phyloP scores from a whole-genome alignment of 1,139 yeast species.

The Candida albicans region DNA sequence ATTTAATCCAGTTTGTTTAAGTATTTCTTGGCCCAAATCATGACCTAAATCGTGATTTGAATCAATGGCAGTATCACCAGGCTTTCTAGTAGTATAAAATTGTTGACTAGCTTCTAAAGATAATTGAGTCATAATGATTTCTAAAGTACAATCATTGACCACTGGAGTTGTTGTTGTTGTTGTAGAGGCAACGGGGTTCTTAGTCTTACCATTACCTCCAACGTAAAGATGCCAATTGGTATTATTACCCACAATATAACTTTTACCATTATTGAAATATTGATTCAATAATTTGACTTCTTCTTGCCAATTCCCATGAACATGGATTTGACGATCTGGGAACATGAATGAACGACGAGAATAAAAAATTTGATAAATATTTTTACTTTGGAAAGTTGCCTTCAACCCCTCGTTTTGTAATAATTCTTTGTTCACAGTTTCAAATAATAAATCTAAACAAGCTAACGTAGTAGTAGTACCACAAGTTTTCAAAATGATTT shows the following conservation, averaged over 20 bases:
- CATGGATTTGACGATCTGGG: conserved; percentile 78
- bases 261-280: conserved; percentile 61
- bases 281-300: conserved; percentile 72
- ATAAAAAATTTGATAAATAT: conserved; percentile 74
- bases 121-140: conserved; percentile 87
- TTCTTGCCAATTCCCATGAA: conserved; percentile 82
- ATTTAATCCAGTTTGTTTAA: conserved; percentile 61
- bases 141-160: conserved; percentile 70
- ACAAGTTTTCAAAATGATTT: conserved; percentile 86
- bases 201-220: conserved; percentile 40
- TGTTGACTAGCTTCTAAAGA: conserved; percentile 57
- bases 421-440: conserved; percentile 34
- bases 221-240: conserved; percentile 85
- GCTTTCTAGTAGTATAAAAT: conserved; percentile 60
- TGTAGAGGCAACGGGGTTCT: background rate
- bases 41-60: conserved; percentile 76
- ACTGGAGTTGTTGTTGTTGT: background rate
- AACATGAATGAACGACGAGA: conserved; percentile 92
- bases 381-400: conserved; percentile 28
- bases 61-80: conserved; percentile 45
- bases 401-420: too few relatives aligned
- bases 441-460: conserved; percentile 68
- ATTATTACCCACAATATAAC: conserved; percentile 78
- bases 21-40: conserved; percentile 66
- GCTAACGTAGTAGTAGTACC: conserved; percentile 92